Conservation (phyloP, 495 filamentous ascomycete genomes). For the Aspergillus leporis region DNA sequence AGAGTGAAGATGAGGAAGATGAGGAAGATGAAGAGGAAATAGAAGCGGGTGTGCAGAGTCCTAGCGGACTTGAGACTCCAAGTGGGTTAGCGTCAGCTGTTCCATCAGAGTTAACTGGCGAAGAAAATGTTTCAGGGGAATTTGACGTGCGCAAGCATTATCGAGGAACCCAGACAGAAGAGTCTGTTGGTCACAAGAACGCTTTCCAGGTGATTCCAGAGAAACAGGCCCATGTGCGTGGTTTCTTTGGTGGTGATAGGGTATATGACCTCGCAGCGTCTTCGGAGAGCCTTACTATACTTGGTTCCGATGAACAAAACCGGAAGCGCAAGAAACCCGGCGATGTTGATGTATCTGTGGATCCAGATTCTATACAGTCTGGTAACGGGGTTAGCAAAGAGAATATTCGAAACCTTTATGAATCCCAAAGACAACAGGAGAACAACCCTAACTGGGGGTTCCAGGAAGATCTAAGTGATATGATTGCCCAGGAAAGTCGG, state of each 20-base stretch:
- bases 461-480: conserved; percentile 91
- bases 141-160: conserved; percentile 89
- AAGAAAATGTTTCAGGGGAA: conserved; percentile 77
- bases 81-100: conserved; percentile 77
- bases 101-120: conserved; percentile 71
- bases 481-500: conserved; percentile 92
- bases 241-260: conserved; percentile 94
- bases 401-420: conserved; percentile 69
- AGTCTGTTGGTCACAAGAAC: conserved; percentile 66
- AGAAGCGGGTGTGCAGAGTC: conserved; percentile 67
- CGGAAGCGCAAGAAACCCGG: conserved; percentile 93
- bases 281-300: conserved; percentile 59
- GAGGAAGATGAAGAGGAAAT: conserved; percentile 65
- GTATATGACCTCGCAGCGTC: conserved; percentile 76
- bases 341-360: conserved; percentile 89
- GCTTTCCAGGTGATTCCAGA: conserved; percentile 92
- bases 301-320: conserved; percentile 78
- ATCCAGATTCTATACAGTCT: conserved; percentile 71
- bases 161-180: conserved; percentile 86
- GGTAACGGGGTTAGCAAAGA: conserved; percentile 73
- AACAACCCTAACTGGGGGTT: conserved; percentile 71
- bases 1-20: conserved; percentile 75
- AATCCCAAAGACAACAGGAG: conserved; percentile 72
- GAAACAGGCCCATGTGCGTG: conserved; percentile 75
- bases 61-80: conserved; percentile 77